Evolutionary conservation across 2,329 filamentous ascomycete species (phyloP), one percentile per base, ranked within the genome.

Genomic region (Fusarium liriodendri): DNA sequence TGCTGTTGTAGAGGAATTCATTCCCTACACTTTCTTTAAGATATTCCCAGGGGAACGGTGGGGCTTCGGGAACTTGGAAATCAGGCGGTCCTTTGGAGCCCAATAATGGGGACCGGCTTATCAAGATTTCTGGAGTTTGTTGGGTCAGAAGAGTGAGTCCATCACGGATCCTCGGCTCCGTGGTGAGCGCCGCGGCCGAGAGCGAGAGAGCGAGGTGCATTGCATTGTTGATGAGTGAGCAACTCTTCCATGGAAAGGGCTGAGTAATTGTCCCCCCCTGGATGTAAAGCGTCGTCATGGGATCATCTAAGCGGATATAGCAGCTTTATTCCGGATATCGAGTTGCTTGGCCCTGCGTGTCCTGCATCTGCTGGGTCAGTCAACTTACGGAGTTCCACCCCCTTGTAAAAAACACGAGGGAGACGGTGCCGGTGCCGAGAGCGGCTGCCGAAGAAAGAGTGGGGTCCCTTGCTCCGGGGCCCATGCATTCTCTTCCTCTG

Each of bases 401-500:
- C 42, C 42, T 35, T 13, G 3, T 10, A 32, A 32, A 32, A 38
- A 27, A 32, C 52, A 22, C 27, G 29, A 54, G 50, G 27, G 27
- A 50, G 22, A 50, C 71, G 66, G 74, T 67, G 60, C 72, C 73
- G 71, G 70, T 76, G 66, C 74, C 74, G 74, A 74, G 57, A 35
- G 57, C 50, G 71, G 72, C 38, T 76, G 73, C 75, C 76, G 75
- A 76, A 47, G 25, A 33, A 29, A 38, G 47, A 20, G 72, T 75
- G 72, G 69, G 14, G 18, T 5, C 18, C 47, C 37, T 66, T 29
- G 57, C 57, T 63, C 62, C 69, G 61, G 61, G 59, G 64, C 47
- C 45, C 50, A 63, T 64, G 54, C 54, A 50, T 35, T 20, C 7
- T 35, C 45, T 55, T 18, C 37, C 25, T 40, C 45, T 55, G 61